A percentile compares a stretch with the other conserved stretches of the same genome.
Conservation (phyloP, 108 stramenopile species). For the Epithemia pelagica region DNA sequence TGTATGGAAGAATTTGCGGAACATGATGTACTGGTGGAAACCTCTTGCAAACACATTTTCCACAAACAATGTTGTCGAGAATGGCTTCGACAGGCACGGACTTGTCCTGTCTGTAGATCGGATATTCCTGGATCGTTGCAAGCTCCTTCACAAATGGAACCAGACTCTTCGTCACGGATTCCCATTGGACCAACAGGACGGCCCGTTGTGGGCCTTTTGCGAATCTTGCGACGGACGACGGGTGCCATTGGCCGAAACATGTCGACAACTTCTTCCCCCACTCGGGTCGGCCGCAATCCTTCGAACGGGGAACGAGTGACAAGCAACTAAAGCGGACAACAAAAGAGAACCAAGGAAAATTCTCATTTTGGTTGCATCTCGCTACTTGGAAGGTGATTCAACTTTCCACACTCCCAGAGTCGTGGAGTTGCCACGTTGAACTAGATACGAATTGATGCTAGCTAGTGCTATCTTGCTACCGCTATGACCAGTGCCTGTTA, state of each 20-base stretch:
- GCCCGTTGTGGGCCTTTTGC: slow-evolving; percentile 8
- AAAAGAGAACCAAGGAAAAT: too few relatives aligned
- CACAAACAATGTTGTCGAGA: slow-evolving; percentile 66
- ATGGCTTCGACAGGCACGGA: slow-evolving; percentile 60
- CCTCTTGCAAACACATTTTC: slow-evolving; percentile 68
- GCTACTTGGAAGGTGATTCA: too few relatives aligned
- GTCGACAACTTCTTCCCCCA: background rate
- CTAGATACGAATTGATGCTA: background rate
- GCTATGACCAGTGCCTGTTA: too few relatives aligned
- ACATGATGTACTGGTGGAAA: slow-evolving; percentile 52
- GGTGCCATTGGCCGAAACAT: background rate
- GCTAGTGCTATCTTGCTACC: background rate
- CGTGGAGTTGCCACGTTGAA: too few relatives aligned
- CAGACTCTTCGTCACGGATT: background rate
- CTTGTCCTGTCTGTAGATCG: slow-evolving; percentile 61
- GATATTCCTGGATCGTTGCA: slow-evolving; percentile 32
- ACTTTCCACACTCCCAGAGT: too few relatives aligned
- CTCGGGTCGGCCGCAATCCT: background rate
- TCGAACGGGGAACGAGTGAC: background rate
- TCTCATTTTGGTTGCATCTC: too few relatives aligned
- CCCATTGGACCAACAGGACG: slow-evolving; percentile 14
- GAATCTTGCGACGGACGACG: slow-evolving; percentile 1
- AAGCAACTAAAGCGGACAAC: background rate
- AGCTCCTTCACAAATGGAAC: background rate
- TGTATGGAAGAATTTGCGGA: slow-evolving; percentile 57